phyloP scores from a whole-genome alignment of 192 early-diverging fungal species.

The Coemansia aciculifera region DNA sequence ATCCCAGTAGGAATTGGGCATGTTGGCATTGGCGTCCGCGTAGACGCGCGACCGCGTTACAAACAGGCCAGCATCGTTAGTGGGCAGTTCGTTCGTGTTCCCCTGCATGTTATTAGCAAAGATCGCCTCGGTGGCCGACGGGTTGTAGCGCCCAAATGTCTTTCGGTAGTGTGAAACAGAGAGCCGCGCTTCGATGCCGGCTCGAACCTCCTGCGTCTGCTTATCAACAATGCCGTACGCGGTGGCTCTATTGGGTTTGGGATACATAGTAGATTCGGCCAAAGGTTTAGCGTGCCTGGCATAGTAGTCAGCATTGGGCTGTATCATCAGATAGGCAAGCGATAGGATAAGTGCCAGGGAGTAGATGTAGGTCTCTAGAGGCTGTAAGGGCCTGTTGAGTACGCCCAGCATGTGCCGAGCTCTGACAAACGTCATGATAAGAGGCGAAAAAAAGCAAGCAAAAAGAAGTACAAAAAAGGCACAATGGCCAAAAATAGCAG shows the following conservation, averaged over 20 bases:
- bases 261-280: background rate
- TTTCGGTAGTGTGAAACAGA: conserved; percentile 17
- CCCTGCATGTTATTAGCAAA: conserved; percentile 32
- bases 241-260: conserved; percentile 2
- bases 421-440: conserved; percentile 20
- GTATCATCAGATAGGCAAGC: conserved; percentile 18
- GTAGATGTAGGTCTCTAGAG: conserved; percentile 20
- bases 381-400: conserved; percentile 16
- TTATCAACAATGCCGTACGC: conserved; percentile 9
- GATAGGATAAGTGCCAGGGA: conserved; percentile 10
- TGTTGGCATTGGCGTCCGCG: conserved; percentile 80
- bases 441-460: background rate
- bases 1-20: conserved; percentile 91
- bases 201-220: conserved; percentile 5
- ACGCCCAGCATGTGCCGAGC: conserved; percentile 10
- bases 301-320: background rate
- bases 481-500: background rate
- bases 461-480: background rate
- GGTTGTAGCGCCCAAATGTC: conserved; percentile 24
- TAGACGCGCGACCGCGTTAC: conserved; percentile 79
- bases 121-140: background rate
- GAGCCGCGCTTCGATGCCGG: background rate
- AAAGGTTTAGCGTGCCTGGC: conserved; percentile 12
- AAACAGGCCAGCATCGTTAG: conserved; percentile 38
- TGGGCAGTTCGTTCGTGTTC: conserved; percentile 20